Conservation (phyloP, 1,284 basidiomycete species). For the Coniferiporia sulphurascens region DNA sequence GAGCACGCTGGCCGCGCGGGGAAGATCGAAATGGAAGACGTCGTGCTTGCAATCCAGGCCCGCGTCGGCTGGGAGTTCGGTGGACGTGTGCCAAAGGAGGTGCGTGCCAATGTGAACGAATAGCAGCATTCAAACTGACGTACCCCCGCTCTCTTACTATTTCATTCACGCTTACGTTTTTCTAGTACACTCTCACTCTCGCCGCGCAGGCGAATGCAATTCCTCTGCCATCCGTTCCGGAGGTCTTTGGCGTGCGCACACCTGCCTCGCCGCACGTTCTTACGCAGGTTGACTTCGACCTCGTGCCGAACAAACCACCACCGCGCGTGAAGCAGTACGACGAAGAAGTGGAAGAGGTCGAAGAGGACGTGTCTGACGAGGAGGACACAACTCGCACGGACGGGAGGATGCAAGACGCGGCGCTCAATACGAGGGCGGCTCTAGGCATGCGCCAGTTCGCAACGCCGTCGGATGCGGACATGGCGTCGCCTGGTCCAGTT, state of each 20-base stretch:
- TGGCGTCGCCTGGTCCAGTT: slow-evolving; percentile 41
- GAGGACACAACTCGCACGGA: slow-evolving; percentile 36
- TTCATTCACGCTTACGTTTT: neutral
- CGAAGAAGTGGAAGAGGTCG: slow-evolving; percentile 75
- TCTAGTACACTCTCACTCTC: slow-evolving; percentile 81
- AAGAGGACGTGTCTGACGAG: slow-evolving; percentile 48
- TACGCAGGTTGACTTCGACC: slow-evolving; percentile 88
- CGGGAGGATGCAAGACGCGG: neutral
- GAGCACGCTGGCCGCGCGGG: slow-evolving; percentile 84
- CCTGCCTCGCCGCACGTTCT: slow-evolving; percentile 82
- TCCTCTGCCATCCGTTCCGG: slow-evolving; percentile 89
- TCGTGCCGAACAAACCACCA: slow-evolving; percentile 83
- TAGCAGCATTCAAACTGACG: neutral
- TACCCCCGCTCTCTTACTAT: slow-evolving; percentile 9
- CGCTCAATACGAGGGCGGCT: too few species aligned
- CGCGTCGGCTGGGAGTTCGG: slow-evolving; percentile 94
- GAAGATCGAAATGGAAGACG: slow-evolving; percentile 87
- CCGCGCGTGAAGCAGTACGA: slow-evolving; percentile 69
- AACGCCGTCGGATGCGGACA: slow-evolving; percentile 62
- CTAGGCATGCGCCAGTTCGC: slow-evolving; percentile 27
- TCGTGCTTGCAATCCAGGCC: slow-evolving; percentile 87
- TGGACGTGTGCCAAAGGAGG: slow-evolving; percentile 92
- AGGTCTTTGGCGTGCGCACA: slow-evolving; percentile 90
- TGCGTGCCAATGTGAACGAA: slow-evolving; percentile 35
- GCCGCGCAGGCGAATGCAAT: slow-evolving; percentile 88